A percentile compares a stretch with the other conserved stretches of the same genome.
Conservation (phyloP, 768 basidiomycete species). For the Termitomyces sp. region DNA sequence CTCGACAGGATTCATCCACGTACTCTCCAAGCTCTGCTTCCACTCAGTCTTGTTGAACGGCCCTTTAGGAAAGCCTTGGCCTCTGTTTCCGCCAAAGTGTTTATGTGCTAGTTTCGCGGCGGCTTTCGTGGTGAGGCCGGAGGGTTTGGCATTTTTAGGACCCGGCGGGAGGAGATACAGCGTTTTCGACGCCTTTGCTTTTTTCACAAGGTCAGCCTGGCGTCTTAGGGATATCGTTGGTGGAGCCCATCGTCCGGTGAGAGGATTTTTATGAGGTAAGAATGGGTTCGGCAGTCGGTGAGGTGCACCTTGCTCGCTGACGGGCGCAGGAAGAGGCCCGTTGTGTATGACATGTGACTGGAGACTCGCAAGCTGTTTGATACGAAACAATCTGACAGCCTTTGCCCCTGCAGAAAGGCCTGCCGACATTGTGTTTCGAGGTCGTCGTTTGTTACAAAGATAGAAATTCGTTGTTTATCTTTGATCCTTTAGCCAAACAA, state of each 20-base stretch:
- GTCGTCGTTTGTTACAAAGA: not conserved
- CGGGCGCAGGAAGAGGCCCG: constrained; percentile 29
- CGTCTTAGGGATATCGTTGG: constrained; percentile 68
- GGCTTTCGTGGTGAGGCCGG: not conserved
- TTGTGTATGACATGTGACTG: constrained; percentile 30
- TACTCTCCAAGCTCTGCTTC: constrained; percentile 7
- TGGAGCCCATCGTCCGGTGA: constrained; percentile 60
- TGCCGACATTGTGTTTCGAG: constrained; percentile 7
- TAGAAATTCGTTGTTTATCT: not conserved
- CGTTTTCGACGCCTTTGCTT: constrained; percentile 47
- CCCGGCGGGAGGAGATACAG: constrained; percentile 64
- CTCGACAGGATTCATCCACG: constrained; percentile 27
- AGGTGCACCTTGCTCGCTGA: constrained; percentile 12
- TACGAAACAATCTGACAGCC: constrained; percentile 39
- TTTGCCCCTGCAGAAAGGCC: constrained; percentile 6
- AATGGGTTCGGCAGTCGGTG: constrained; percentile 60
- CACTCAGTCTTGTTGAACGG: constrained; percentile 3
- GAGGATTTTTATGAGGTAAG: constrained; percentile 52
- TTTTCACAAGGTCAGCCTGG: constrained; percentile 75
- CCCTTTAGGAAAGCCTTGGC: constrained; percentile 3
- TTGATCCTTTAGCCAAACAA: not conserved
- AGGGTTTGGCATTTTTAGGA: constrained; percentile 36
- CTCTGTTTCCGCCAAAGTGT: constrained; percentile 1
- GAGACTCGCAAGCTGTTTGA: constrained; percentile 30
- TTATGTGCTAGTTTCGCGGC: constrained; percentile 1